These are phyloP conservation scores for Trichoderma harzianum DNA, from an alignment of 2,329 filamentous ascomycete species.

Conservation along the genomic window DNA sequence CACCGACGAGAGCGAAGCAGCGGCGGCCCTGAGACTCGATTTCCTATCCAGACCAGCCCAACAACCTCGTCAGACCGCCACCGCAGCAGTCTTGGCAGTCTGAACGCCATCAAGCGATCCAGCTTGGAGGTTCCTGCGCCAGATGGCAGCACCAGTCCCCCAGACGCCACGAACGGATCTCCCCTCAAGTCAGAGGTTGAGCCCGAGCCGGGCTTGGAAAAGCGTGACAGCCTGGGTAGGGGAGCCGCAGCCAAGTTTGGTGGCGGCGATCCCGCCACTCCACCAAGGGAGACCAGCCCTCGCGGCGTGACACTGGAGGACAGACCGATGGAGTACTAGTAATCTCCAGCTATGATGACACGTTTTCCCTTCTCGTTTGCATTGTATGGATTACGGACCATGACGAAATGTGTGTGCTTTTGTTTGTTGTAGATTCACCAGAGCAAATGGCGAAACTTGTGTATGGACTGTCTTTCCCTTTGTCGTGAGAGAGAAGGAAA, in stretches of 20 bases:
- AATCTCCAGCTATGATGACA: not conserved
- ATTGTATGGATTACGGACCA: conserved; percentile 20
- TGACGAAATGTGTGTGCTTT: conserved; percentile 17
- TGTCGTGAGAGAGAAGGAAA: not conserved
- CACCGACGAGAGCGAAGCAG: conserved; percentile 81
- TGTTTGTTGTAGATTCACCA: conserved; percentile 8
- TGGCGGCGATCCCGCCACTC: conserved; percentile 38
- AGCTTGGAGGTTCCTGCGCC: conserved; percentile 79
- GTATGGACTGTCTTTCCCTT: not conserved
- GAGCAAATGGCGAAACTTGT: not conserved
- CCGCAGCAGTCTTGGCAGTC: conserved; percentile 48
- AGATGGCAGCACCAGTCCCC: conserved; percentile 40
- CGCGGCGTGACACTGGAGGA: conserved; percentile 52
- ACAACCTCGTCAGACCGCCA: conserved; percentile 53
- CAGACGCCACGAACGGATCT: conserved; percentile 42
- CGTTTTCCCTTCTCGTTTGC: conserved; percentile 12
- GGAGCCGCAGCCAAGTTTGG: conserved; percentile 44
- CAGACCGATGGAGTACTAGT: conserved; percentile 50
- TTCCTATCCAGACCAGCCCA: conserved; percentile 73
- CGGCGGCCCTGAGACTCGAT: conserved; percentile 70
- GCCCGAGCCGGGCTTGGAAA: conserved; percentile 40
- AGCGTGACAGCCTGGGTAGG: conserved; percentile 62
- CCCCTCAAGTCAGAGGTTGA: conserved; percentile 23
- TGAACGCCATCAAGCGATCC: conserved; percentile 53
- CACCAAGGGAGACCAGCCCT: conserved; percentile 31